These are phyloP conservation scores for Ascochyta fabae DNA, from an alignment of 2,329 filamentous ascomycete species.

Conservation along the genomic window DNA sequence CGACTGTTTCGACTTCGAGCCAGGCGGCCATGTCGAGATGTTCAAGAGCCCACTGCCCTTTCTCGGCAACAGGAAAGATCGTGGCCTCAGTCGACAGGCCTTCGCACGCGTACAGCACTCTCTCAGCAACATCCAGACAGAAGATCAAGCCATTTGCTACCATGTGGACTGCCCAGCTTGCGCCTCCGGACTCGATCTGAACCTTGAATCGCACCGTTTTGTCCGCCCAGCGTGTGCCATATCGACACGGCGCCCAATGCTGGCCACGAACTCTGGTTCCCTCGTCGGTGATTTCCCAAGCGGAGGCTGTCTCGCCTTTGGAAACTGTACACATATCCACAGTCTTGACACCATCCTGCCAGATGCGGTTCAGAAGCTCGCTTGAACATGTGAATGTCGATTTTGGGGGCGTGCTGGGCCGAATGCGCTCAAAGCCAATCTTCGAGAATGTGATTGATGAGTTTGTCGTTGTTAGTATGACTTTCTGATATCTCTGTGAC, in stretches of 20 bases:
- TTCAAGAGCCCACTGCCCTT: slow-evolving; percentile 10
- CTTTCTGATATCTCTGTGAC: slow-evolving; percentile 18
- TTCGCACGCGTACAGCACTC: slow-evolving; percentile 10
- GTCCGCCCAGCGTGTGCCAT: slow-evolving; percentile 14
- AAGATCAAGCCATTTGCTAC: slow-evolving; percentile 19
- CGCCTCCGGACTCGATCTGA: slow-evolving; percentile 4
- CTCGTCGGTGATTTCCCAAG: slow-evolving; percentile 12
- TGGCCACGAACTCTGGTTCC: slow-evolving; percentile 14
- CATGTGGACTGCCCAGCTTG: slow-evolving; percentile 20
- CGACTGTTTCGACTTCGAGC: slow-evolving; percentile 7
- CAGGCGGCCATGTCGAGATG: neutral
- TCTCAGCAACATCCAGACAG: slow-evolving; percentile 8
- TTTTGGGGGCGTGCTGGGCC: neutral
- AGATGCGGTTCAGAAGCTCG: slow-evolving; percentile 11
- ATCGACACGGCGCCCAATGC: slow-evolving; percentile 19
- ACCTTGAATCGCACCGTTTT: slow-evolving; percentile 12
- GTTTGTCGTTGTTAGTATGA: neutral
- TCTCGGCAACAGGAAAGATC: slow-evolving; percentile 11
- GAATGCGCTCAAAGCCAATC: slow-evolving; percentile 11
- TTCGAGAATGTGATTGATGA: slow-evolving; percentile 7
- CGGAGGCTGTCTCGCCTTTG: slow-evolving; percentile 11
- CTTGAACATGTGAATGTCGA: slow-evolving; percentile 11
- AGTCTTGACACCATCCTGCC: slow-evolving; percentile 13
- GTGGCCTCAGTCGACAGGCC: slow-evolving; percentile 13
- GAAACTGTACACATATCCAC: slow-evolving; percentile 16